phyloP scores from a whole-genome alignment of 2,329 filamentous ascomycete species.

The Ampelomyces quisqualis region DNA sequence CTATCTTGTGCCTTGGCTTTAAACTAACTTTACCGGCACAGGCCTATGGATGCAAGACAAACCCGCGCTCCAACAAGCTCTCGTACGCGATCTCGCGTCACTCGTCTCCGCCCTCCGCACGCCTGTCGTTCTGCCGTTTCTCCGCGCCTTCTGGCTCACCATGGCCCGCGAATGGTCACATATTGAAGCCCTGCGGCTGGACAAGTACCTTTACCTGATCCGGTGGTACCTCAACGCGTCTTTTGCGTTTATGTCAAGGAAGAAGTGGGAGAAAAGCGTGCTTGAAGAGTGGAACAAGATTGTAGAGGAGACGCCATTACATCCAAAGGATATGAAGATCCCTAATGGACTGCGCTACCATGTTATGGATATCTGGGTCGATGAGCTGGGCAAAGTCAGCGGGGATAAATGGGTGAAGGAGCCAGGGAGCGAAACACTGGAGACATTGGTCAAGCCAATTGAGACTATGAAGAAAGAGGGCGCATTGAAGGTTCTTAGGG shows the following conservation, averaged over 20 bases:
- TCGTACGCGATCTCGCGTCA: conserved; percentile 73
- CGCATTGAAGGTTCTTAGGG: conserved; percentile 70
- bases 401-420: conserved; percentile 45
- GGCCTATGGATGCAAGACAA: conserved; percentile 93
- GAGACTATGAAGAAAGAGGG: conserved; percentile 58
- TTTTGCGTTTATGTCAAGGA: conserved; percentile 54
- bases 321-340: conserved; percentile 56
- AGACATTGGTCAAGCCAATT: conserved; percentile 57
- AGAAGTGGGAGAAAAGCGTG: conserved; percentile 43
- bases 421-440: conserved; percentile 43
- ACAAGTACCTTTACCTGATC: conserved; percentile 89
- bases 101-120: conserved; percentile 63
- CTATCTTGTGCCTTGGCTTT: not conserved
- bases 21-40: conserved; percentile 18
- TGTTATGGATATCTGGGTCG: conserved; percentile 85
- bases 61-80: conserved; percentile 78
- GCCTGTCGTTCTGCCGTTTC: conserved; percentile 45
- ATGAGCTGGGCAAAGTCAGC: conserved; percentile 76
- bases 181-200: conserved; percentile 62
- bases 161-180: conserved; percentile 54
- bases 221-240: conserved; percentile 74
- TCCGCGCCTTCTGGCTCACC: conserved; percentile 55
- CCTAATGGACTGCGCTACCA: conserved; percentile 86
- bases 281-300: conserved; percentile 51
- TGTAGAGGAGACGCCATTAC: conserved; percentile 50